phyloP scores from a whole-genome alignment of 1,284 basidiomycete genomes.

The Leucoagaricus sp. region DNA sequence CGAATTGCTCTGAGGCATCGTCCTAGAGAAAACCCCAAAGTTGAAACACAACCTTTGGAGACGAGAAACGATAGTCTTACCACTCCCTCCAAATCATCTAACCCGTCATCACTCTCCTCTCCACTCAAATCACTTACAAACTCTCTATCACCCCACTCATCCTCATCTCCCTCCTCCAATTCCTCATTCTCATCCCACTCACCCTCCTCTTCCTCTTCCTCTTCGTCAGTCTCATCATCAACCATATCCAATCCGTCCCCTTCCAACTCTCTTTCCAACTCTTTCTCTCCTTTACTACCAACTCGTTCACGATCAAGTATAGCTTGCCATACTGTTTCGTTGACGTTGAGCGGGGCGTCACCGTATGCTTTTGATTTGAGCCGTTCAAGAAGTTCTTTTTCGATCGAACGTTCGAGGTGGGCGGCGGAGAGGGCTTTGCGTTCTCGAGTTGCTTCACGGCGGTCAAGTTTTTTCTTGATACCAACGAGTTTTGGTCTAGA shows the following conservation, averaged over 20 bases:
- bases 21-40: constrained; percentile 18
- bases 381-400: constrained; percentile 94
- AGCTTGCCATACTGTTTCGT: constrained; percentile 94
- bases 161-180: constrained; percentile 60
- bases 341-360: constrained; percentile 97
- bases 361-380: constrained; percentile 97
- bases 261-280: constrained; percentile 37
- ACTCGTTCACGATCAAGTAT: constrained; percentile 80
- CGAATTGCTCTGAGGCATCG: constrained; percentile 32
- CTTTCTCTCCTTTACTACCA: constrained; percentile 48
- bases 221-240: constrained; percentile 56
- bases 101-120: constrained; percentile 52
- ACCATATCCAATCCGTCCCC: constrained; percentile 52
- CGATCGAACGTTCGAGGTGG: constrained; percentile 92
- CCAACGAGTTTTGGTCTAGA: constrained; percentile 94
- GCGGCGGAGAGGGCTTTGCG: constrained; percentile 95
- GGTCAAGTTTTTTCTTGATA: constrained; percentile 96
- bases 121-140: constrained; percentile 86
- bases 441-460: constrained; percentile 92
- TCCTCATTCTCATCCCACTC: constrained; percentile 69
- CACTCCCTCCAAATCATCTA: constrained; percentile 77
- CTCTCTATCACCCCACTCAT: constrained; percentile 74
- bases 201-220: constrained; percentile 46
- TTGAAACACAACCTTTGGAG: constrained; percentile 21
- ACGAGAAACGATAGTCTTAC: constrained; percentile 26